Base-by-base conservation (phyloP, 106 monocot species). In the Dioscorea dumetorum region DNA sequence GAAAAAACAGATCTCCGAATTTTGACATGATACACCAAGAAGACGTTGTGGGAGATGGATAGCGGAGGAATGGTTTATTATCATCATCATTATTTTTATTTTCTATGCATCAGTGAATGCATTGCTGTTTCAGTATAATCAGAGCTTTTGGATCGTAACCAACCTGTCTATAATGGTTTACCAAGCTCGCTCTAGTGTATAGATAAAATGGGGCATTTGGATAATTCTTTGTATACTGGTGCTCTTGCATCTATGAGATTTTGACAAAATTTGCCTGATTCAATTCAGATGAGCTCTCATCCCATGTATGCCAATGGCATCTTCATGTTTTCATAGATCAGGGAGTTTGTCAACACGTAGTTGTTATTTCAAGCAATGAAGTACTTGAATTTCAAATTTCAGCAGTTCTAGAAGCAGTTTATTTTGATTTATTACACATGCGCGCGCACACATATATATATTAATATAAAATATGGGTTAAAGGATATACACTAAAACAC, bases 1-100 rank as follows among this genome's bases (percentile, higher is more conserved):
- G 89, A 95, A 17, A 78, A 72, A 63, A 66, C 57, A 17, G 73
- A 72, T 62, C 41, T 18, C 10, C 70, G 70, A 28, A 16, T 74
- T 14, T 80, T 34, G 6, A 22, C 74, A 21, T 80, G 69, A 53
- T 12, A 4, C 22, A 4, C 28, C 48, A 19, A 20, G 22, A 31
- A 66, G 48, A 66, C 13, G 48, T 10, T 49, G 21, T 8, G 41
- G n/a, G 22, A 66, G 48, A 13, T 63, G 28, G 28, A 28, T 1
- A 28, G 28, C 28, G 3, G 28, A 28, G 28, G 28, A 28, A 28
- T 28, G 28, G 3, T 28, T 28, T 28, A 28, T 28, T 28, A 28
- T 28, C 28, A 28, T 28, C 28, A 3, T 3, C 28, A 28, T 28
- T 60, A n/a, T 60, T 9, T 3, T 12, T 33, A 33, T 8, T 17